These are phyloP conservation scores for Aureobasidium pullulans DNA, from an alignment of 2,329 filamentous ascomycete genomes.

Conservation along the genomic window DNA sequence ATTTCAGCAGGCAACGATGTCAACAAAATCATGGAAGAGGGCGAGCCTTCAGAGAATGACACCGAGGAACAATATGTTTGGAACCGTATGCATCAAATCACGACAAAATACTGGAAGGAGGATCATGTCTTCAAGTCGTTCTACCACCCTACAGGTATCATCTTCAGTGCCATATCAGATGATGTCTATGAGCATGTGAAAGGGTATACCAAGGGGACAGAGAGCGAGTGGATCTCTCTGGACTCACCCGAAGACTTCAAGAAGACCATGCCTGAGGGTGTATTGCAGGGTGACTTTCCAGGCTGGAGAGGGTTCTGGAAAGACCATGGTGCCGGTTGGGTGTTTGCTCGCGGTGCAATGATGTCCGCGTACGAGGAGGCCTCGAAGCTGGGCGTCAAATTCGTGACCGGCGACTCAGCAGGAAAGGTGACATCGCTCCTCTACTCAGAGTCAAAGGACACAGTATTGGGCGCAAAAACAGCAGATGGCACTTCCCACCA, in stretches of 20 bases:
- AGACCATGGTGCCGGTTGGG: slow-evolving; percentile 43
- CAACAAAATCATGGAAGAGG: slow-evolving; percentile 43
- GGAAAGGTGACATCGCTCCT: slow-evolving; percentile 35
- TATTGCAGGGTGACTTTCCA: slow-evolving; percentile 43
- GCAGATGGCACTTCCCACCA: slow-evolving; percentile 34
- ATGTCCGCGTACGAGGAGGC: slow-evolving; percentile 40
- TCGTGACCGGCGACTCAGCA: slow-evolving; percentile 36
- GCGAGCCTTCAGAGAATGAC: slow-evolving; percentile 21
- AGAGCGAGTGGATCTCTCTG: slow-evolving; percentile 26
- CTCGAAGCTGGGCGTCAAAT: slow-evolving; percentile 38
- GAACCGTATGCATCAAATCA: slow-evolving; percentile 27
- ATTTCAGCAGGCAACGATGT: slow-evolving; percentile 46
- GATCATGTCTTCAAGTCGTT: slow-evolving; percentile 37
- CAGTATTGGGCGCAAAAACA: slow-evolving; percentile 38
- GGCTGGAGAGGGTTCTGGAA: slow-evolving; percentile 46
- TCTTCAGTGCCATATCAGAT: slow-evolving; percentile 38
- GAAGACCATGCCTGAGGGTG: slow-evolving; percentile 44
- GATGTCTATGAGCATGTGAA: slow-evolving; percentile 32
- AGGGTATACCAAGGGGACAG: slow-evolving; percentile 26
- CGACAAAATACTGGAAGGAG: slow-evolving; percentile 36
- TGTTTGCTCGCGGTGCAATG: slow-evolving; percentile 45
- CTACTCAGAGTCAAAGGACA: slow-evolving; percentile 25
- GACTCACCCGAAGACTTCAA: slow-evolving; percentile 40
- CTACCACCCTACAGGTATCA: slow-evolving; percentile 43
- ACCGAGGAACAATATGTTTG: slow-evolving; percentile 30